These are phyloP conservation scores for Musa acuminata DNA, from an alignment of 176 grass and related monocot genomes.

Conservation along the genomic window DNA sequence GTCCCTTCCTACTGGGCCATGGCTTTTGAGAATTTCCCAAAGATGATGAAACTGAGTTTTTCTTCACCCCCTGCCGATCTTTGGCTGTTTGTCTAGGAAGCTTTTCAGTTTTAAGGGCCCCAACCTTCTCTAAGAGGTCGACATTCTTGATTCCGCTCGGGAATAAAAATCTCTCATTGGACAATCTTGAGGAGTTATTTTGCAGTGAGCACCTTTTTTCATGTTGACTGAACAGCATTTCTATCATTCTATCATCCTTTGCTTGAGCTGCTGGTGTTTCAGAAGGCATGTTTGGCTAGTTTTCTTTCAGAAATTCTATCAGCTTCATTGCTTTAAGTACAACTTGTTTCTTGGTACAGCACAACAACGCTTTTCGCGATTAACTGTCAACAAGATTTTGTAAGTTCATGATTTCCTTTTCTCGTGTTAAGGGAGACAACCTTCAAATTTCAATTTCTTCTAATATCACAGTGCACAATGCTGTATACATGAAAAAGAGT, in stretches of 20 bases:
- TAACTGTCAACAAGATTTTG: background rate
- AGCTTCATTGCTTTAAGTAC: background rate
- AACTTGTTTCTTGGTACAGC: background rate
- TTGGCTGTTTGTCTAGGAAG: conserved; percentile 10
- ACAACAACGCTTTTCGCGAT: background rate
- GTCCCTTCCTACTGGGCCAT: conserved; percentile 61
- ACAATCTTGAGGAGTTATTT: conserved; percentile 23
- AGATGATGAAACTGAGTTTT: conserved; percentile 24
- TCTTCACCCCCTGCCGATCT: conserved; percentile 18
- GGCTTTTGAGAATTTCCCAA: conserved; percentile 59
- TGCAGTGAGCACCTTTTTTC: conserved; percentile 29
- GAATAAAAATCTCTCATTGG: conserved; percentile 26
- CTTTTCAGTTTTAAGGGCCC: conserved; percentile 43
- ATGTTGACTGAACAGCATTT: background rate
- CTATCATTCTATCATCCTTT: background rate
- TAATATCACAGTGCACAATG: background rate
- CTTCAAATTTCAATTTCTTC: background rate
- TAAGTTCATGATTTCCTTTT: background rate
- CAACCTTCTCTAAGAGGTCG: conserved; percentile 64
- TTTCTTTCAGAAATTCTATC: background rate
- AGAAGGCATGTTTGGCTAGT: background rate
- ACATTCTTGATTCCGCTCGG: conserved; percentile 19
- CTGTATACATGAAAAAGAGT: background rate
- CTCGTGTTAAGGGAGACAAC: background rate
- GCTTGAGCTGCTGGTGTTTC: background rate